Conservation (phyloP, 192 early-diverging fungal genomes). For the Oehlia diaphana region DNA sequence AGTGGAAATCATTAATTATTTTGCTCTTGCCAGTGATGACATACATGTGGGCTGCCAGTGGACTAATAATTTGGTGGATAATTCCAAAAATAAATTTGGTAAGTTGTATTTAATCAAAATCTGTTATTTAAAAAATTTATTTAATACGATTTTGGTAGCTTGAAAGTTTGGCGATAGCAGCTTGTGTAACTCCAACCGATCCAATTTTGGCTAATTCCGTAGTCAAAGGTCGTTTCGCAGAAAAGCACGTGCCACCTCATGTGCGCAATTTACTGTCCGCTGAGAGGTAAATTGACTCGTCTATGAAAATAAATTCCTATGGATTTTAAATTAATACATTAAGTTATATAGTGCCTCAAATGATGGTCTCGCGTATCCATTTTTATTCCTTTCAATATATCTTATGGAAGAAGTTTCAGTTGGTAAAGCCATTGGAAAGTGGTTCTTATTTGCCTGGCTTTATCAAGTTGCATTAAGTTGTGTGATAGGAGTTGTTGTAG, state of each 20-base stretch:
- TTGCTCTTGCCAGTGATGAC: constrained; percentile 81
- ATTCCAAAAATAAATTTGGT: constrained; percentile 56
- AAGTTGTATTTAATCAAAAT: constrained; percentile 27
- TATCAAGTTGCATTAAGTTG: constrained; percentile 78
- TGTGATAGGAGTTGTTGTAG: constrained; percentile 72
- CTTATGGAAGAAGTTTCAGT: constrained; percentile 53
- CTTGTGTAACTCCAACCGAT: constrained; percentile 90
- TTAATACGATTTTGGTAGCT: constrained; percentile 42
- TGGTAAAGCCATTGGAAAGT: constrained; percentile 73
- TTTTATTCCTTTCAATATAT: constrained; percentile 76
- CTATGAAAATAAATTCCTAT: background rate
- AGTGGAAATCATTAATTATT: constrained; percentile 64
- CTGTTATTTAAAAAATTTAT: constrained; percentile 9
- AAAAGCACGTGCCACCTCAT: constrained; percentile 78
- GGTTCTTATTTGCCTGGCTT: constrained; percentile 72
- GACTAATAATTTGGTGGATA: constrained; percentile 64
- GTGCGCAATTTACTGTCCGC: constrained; percentile 74
- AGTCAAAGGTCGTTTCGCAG: constrained; percentile 91
- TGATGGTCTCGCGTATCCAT: constrained; percentile 85
- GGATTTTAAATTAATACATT: constrained; percentile 20
- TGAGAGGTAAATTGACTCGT: constrained; percentile 49
- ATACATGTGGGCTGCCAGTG: constrained; percentile 75
- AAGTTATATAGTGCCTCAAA: constrained; percentile 69
- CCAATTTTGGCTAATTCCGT: constrained; percentile 90
- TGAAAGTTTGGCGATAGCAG: constrained; percentile 74